These are phyloP conservation scores for Paramecium biaurelia DNA, from an alignment of 73 alveolate genomes.

Conservation along the genomic window DNA sequence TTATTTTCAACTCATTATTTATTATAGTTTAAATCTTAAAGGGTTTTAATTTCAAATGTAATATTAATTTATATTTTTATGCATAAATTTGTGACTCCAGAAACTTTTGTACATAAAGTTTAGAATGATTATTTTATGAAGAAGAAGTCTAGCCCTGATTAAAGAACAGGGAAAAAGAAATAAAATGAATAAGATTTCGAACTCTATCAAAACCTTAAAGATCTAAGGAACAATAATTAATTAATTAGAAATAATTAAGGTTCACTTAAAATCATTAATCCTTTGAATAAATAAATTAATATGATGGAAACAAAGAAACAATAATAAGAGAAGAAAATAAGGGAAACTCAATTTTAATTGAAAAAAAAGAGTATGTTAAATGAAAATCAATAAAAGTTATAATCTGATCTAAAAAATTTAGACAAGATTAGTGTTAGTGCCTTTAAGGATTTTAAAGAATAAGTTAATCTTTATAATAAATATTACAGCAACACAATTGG, in stretches of 20 bases:
- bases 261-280: not conserved
- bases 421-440: not conserved
- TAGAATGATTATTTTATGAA: not conserved
- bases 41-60: not conserved
- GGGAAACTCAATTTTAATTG: not conserved
- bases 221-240: not conserved
- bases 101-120: not conserved
- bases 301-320: not conserved
- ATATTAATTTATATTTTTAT: not conserved
- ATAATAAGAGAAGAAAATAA: not conserved
- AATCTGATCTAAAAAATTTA: not conserved
- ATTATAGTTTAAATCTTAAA: not conserved
- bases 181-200: not conserved
- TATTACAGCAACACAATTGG: not conserved
- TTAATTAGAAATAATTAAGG: not conserved
- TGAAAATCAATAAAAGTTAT: not conserved
- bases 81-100: slow-evolving; percentile 18
- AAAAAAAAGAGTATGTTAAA: not conserved
- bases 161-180: not conserved
- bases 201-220: not conserved
- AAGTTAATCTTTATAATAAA: slow-evolving; percentile 43
- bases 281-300: not conserved
- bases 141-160: not conserved
- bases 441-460: not conserved
- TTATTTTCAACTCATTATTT: not conserved